A percentile compares a stretch with the other conserved stretches of the same genome.
These are phyloP conservation scores for Paecilomyces fulvus DNA, from an alignment of 2,329 filamentous ascomycete genomes.

Conservation along the genomic window DNA sequence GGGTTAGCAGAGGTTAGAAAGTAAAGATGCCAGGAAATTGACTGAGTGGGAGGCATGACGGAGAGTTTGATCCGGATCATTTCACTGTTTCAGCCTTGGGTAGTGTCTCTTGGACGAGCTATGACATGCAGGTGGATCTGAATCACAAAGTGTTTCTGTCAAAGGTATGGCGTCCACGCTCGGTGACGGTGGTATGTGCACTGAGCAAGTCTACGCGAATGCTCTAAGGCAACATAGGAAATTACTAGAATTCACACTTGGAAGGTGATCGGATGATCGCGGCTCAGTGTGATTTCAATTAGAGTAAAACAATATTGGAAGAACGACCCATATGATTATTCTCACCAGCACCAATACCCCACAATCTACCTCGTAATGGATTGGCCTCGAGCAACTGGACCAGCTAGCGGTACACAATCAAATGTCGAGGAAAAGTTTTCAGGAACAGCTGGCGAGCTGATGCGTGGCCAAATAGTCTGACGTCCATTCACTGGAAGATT, in stretches of 20 bases:
- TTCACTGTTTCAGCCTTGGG: neutral
- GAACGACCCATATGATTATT: neutral
- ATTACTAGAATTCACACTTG: neutral
- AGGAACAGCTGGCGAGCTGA: neutral
- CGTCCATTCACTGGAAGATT: neutral
- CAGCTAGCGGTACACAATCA: neutral
- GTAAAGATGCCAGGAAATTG: neutral
- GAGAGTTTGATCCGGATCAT: neutral
- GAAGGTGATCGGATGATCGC: neutral
- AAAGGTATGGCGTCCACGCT: neutral
- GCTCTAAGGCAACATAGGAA: neutral
- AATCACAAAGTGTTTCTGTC: neutral
- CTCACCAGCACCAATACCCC: neutral
- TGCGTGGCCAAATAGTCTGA: neutral
- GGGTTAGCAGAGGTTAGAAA: neutral
- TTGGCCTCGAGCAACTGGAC: no score
- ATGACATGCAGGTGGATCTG: neutral
- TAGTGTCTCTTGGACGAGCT: neutral
- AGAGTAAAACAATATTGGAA: neutral
- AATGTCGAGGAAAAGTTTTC: neutral
- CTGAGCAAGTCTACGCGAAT: neutral
- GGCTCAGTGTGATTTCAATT: neutral
- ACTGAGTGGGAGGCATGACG: neutral
- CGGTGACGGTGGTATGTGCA: neutral
- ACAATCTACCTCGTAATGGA: no score